Evolutionary conservation across 2,329 filamentous ascomycete genomes (phyloP), one percentile per base, ranked within the genome.

Genomic region (Aspergillus fructus): DNA sequence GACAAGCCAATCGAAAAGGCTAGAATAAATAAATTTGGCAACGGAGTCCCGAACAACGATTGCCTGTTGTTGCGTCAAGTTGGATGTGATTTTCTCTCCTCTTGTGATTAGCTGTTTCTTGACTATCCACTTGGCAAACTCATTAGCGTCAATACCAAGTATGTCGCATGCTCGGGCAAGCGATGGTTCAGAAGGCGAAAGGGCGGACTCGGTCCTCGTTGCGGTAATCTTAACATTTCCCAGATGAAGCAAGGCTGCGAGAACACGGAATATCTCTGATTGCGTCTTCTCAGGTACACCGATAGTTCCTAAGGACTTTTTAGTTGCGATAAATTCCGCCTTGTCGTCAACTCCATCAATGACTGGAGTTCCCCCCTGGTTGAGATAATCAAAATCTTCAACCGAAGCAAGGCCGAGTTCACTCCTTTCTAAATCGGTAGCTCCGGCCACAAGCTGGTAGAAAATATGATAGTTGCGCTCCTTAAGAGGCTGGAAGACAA

Each of bases 391-490:
- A 67, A 94, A 99, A 67, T 97, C 88, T 70, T 97, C 93, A 46
- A 96, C 85, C 0, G 92, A 85, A 45, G 92, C 78, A 60, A 99
- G 79, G 43, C 87, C 85, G 58, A 97, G 83, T 65, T 93, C 88
- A 71, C 93, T 84, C 49, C 87, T 88, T 76, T 97, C 89, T 62
- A 85, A 82, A 33, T 96, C 90, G 2, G 90, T 87, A n/a, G 93
- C 90, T 72, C 96, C 94, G 49, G 93, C 92, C 46, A 97, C 88
- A 51, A 99, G 84, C 76, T 99, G 94, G 76, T 99, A 99, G 79
- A 99, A 99, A 68, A 99, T 93, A 76, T 99, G 94, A 78, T 99
- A 99, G 75, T 99, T 99, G 65, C 94, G 86, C 80, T 99, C 94
- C 79, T 96, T 97, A 62, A 97, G 81, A 42, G 94, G 94, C 73